A percentile compares a stretch with the other conserved stretches of the same genome.
Conservation (phyloP, 1,284 basidiomycete species). For the Phenoliferia sp. region DNA sequence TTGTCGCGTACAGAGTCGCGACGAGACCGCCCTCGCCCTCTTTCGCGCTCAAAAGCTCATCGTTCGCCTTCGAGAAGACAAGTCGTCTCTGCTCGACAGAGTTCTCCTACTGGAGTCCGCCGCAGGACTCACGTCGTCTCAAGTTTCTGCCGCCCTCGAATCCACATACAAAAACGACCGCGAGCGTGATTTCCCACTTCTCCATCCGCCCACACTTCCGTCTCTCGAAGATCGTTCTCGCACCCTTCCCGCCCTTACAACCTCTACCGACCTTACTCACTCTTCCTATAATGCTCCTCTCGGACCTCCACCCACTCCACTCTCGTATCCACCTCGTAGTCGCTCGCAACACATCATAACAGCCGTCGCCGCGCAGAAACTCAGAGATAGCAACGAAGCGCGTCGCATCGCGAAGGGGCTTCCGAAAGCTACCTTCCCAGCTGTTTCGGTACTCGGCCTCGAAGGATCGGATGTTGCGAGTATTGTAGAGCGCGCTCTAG, state of each 20-base stretch:
- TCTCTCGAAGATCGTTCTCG: slow-evolving; percentile 23
- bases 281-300: slow-evolving; percentile 19
- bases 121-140: slow-evolving; percentile 19
- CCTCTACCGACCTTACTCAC: slow-evolving; percentile 18
- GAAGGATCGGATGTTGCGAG: slow-evolving; percentile 17
- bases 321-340: slow-evolving; percentile 18
- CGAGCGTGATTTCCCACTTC: slow-evolving; percentile 20
- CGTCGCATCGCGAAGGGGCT: slow-evolving; percentile 15
- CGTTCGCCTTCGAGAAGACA: slow-evolving; percentile 26
- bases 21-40: slow-evolving; percentile 24
- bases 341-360: slow-evolving; percentile 19
- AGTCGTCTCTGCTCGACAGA: slow-evolving; percentile 26
- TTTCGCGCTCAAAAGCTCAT: slow-evolving; percentile 30
- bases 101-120: slow-evolving; percentile 29
- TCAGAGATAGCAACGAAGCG: slow-evolving; percentile 17
- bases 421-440: slow-evolving; percentile 5
- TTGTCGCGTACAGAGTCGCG: slow-evolving; percentile 8
- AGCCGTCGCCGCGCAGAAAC: slow-evolving; percentile 21
- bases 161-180: slow-evolving; percentile 2
- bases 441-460: slow-evolving; percentile 19
- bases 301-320: slow-evolving; percentile 7
- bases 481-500: slow-evolving; percentile 21
- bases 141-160: slow-evolving; percentile 9
- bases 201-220: slow-evolving; percentile 21
- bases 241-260: slow-evolving; percentile 12